Evolutionary conservation across 768 basidiomycete species (phyloP).

Genomic region (Suillus alpinus): DNA sequence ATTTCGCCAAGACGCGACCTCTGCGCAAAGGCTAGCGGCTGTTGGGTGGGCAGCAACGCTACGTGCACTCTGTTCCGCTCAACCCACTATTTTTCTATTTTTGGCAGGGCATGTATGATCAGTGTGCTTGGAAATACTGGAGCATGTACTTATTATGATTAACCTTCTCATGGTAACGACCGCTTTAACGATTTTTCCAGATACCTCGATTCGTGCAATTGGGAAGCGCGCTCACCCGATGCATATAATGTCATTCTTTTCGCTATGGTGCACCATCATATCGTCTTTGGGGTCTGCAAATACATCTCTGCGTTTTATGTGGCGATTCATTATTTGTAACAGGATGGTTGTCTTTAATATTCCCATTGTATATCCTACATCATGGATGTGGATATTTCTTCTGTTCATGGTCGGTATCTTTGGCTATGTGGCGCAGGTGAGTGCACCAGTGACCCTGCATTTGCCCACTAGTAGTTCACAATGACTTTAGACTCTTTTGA

Average conservation of each 20-base stretch:
- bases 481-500: constrained; percentile 44
- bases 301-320: background rate
- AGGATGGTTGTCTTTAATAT: constrained; percentile 12
- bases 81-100: background rate
- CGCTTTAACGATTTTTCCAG: constrained; percentile 23
- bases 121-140: constrained; percentile 66
- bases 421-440: constrained; percentile 16
- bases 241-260: constrained; percentile 70
- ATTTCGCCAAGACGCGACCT: too few relatives aligned
- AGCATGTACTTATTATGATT: constrained; percentile 52
- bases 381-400: constrained; percentile 13
- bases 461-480: too few relatives aligned
- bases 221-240: constrained; percentile 74
- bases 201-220: constrained; percentile 59
- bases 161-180: too few relatives aligned
- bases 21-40: too few relatives aligned
- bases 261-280: constrained; percentile 46
- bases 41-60: constrained; percentile 31
- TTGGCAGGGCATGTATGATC: constrained; percentile 56
- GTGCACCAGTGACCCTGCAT: background rate
- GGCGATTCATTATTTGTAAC: background rate
- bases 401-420: constrained; percentile 12
- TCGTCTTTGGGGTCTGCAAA: background rate
- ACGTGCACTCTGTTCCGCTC: background rate
- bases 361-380: constrained; percentile 13